phyloP scores from a whole-genome alignment of 2,329 filamentous ascomycete species.

The Ceratocystis diversiconidia region DNA sequence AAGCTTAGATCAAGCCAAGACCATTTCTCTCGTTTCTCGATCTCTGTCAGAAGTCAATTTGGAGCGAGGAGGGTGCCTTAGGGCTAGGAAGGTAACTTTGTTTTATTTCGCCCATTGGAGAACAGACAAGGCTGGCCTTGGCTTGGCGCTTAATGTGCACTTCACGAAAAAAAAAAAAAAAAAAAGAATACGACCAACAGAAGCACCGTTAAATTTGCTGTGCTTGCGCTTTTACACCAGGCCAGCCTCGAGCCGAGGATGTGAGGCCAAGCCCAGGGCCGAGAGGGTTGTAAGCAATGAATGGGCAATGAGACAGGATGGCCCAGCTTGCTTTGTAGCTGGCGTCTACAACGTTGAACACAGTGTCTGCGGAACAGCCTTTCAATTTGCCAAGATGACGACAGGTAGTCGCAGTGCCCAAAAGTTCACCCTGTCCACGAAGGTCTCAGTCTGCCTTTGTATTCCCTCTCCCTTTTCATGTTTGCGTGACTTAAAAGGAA shows the following conservation, averaged over 20 bases:
- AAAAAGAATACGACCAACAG: no score
- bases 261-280: neutral
- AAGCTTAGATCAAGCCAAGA: conserved; percentile 3
- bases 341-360: neutral
- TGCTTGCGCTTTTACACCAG: no score
- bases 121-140: neutral
- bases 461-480: neutral
- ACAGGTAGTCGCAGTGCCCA: neutral
- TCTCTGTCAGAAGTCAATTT: conserved; percentile 2
- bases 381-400: no score
- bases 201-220: no score
- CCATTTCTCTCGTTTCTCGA: neutral
- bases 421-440: neutral
- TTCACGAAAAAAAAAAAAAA: no score
- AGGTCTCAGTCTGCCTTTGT: neutral
- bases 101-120: neutral
- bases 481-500: neutral
- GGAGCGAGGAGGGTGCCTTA: neutral
- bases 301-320: no score
- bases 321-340: no score
- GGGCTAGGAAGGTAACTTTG: neutral
- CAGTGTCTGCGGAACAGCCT: neutral
- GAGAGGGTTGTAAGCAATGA: no score
- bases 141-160: neutral
- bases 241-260: no score